Evolutionary conservation across 371 early-diverging fungal species (phyloP), one percentile per base, ranked within the genome.

Genomic region (Saksenaea vasiformis): DNA sequence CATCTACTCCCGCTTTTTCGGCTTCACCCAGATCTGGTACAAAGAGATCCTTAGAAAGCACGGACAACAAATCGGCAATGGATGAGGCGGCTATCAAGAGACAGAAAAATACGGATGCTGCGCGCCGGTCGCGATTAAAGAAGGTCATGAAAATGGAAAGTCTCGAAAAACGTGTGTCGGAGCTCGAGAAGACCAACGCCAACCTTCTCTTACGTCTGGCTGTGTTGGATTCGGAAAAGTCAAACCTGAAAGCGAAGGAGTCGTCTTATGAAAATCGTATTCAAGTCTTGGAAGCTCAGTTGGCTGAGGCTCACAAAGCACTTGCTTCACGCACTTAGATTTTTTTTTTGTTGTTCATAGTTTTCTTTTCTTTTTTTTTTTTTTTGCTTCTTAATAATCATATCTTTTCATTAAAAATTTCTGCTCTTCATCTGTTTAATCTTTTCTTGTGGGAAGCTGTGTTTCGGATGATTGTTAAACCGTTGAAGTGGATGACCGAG

Each of bases 61-160:
- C 36, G 2, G 37, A 47, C 3, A 69, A 66, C 4, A 70, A 55
- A 11, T 54, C 58, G 24, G 35, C 62, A 5, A 38, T 31, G 47
- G 80, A 84, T 60, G 79, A 82, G 15, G 82, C 78, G 10, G 81
- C 86, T 37, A 55, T 84, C 55, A 86, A 86, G 69, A 80, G 86
- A 65, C 81, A 83, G 58, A 75, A 91, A 84, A 95, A 95, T 82
- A 95, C 94, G 15, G 94, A 94, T 68, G 95, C 96, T 13, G 96
- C 96, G 28, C 90, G 95, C 59, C 92, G 96, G 64, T 92, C 93
- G 31, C 91, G 96, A 58, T 82, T 88, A 62, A 89, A 92, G 74
- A 95, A 94, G 85, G 82, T 91, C 27, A 82, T 86, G 66, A 86
- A 87, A 66, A 86, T 96, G 73, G 92, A 92, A 62, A 74, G 84